Conservation (phyloP, 371 early-diverging fungal species). For the Choanephora cucurbitarum region DNA sequence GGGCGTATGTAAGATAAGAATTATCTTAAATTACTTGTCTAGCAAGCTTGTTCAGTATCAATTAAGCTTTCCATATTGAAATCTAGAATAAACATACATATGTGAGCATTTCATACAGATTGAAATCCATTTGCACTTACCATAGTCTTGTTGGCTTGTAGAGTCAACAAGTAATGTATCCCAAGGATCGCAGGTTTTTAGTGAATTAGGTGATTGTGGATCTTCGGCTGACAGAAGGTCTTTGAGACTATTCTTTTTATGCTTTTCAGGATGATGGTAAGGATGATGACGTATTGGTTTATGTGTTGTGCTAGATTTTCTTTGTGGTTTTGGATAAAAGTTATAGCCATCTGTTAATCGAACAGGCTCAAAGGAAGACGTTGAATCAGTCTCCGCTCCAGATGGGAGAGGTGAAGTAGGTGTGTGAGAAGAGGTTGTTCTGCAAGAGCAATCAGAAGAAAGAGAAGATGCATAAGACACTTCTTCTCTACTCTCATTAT, state of each 20-base stretch:
- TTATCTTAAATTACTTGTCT: too few species aligned
- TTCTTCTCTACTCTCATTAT: slow-evolving; percentile 3
- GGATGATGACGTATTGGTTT: slow-evolving; percentile 21
- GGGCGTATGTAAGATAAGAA: too few species aligned
- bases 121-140: too few species aligned
- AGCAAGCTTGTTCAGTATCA: slow-evolving; percentile 10
- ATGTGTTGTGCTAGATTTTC: slow-evolving; percentile 5
- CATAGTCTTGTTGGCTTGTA: slow-evolving; percentile 12
- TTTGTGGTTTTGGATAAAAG: slow-evolving; percentile 16
- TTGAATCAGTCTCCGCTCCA: slow-evolving; percentile 12
- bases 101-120: too few species aligned
- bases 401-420: slow-evolving; percentile 7
- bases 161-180: slow-evolving; percentile 16
- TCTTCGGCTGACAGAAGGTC: not conserved
- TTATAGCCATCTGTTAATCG: slow-evolving; percentile 23
- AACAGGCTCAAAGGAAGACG: slow-evolving; percentile 26
- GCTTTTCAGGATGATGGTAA: slow-evolving; percentile 12
- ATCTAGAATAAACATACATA: too few species aligned
- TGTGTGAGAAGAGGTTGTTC: slow-evolving; percentile 6
- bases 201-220: too few species aligned
- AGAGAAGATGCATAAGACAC: slow-evolving; percentile 24
- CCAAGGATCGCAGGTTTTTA: slow-evolving; percentile 25
- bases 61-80: slow-evolving; percentile 26
- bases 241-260: not conserved
- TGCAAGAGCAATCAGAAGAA: slow-evolving; percentile 22